Base-by-base conservation (phyloP, 2,329 filamentous ascomycete genomes). In the Colletotrichum sp. region DNA sequence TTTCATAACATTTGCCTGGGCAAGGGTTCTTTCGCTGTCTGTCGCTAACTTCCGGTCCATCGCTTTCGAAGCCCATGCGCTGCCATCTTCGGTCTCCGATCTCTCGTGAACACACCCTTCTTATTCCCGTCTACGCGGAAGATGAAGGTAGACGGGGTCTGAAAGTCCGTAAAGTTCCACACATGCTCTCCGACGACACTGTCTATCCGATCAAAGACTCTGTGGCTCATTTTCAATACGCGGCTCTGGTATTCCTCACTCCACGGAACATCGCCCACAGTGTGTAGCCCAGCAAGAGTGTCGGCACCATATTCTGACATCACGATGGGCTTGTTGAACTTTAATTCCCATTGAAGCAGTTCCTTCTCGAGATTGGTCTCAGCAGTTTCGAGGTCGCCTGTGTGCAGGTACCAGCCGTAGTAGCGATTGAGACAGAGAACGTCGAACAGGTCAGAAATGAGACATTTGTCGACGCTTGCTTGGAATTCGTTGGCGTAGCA, bases 281-380 rank as follows among this genome's bases (percentile, higher is more conserved):
- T 76, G 62, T 83, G 82, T 11, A 83, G 59, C 2, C 82, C 82
- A 0, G 82, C 75, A 6, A 81, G 30, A 1, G 81, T 81, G 44
- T 83, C 82, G 1, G 80, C 81, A 1, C 82, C 81, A n/a, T 83
- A 83, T 72, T 83, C 82, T 2, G 78, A 72, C 73, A 83, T 81
- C 34, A 83, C 71, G n/a, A 83, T 83, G 2, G 82, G 82, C 69
- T 81, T 82, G 9, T 77, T 57, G 25, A 78, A 82, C 32, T 79
- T 82, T 25, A 77, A 44, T 61, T 79, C 63, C 81, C 80, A 82
- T 3, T 74, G 77, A 3, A 39, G 27, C 2, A 83, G 39, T 36
- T 83, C 81, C 27, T 74, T 66, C 32, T 79, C 77, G 2, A 83
- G 78, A 2, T 34, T 78, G 0, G 30, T 52, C 59, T 82, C 81